Evolutionary conservation across 164 flowering plant species (phyloP), one percentile per base, ranked within the genome.

Genomic region (Tinospora cordifolia): DNA sequence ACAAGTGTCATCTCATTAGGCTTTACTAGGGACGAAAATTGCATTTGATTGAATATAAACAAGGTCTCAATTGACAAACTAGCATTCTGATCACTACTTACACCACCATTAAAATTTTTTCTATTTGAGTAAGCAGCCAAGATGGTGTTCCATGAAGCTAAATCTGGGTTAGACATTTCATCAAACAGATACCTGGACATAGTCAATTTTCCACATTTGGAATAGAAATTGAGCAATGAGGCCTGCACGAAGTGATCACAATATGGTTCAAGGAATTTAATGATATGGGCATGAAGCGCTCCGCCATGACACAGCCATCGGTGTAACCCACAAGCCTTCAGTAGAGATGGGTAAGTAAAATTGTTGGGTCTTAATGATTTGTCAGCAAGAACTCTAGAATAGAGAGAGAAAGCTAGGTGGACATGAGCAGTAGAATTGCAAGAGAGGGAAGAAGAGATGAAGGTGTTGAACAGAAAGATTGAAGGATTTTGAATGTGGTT

Each of bases 271-370:
- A 86, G 82, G 75, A 83, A 84, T 75, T 84, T 87, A 63, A 87
- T 26, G 69, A 83, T 80, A 75, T 87, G 91, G 74, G 82, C 69
- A 54, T 87, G 91, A 39, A 87, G 78, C 66, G 80, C 77, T 58
- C 72, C 69, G 25, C 87, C 91, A 71, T 77, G 78, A 54, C 54
- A 25, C 27, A 79, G 59, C 87, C 84, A 83, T 21, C 74, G 78
- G 49, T 71, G 77, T 8, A 71, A 74, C 34, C 79, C 83, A 76
- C 84, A 83, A 40, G 87, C 88, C 77, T 85, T 87, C 59, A 86
- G 77, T 54, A 86, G 84, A 75, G 88, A 87, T 5, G 92, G 91
- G 79, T 79, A 86, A 0, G 91, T 87, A 76, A 75, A 84, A 49
- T 67, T 40, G 51, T 86, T 86, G 69, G 91, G 91, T 58, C 22